Percentiles rank a stretch among this genome's conserved stretches.
Evolutionary conservation across 768 basidiomycete species (phyloP).

Genomic region (Boletus vinaceobasis): DNA sequence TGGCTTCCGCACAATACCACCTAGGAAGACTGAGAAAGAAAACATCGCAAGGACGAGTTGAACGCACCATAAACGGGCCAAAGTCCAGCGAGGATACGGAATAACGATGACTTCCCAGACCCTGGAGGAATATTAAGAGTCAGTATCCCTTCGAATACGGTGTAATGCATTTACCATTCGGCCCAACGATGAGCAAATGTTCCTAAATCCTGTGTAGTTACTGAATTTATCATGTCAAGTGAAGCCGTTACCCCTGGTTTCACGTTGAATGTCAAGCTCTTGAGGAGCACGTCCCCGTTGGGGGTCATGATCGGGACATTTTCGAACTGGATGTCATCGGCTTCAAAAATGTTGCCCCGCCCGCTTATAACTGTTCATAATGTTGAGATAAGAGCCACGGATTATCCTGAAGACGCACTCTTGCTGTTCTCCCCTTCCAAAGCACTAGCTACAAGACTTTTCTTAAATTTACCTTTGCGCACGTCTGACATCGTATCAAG

Average conservation of each 20-base stretch:
- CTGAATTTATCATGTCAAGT: not conserved
- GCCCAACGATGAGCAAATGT: slow-evolving; percentile 90
- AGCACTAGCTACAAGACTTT: slow-evolving; percentile 77
- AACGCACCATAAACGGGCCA: slow-evolving; percentile 70
- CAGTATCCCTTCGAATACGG: not conserved
- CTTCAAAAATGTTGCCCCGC: slow-evolving; percentile 74
- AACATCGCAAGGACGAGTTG: not conserved
- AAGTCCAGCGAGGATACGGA: slow-evolving; percentile 95
- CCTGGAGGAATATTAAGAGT: slow-evolving; percentile 37
- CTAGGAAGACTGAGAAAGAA: slow-evolving; percentile 20
- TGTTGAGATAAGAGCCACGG: not conserved
- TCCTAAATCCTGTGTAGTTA: slow-evolving; percentile 45
- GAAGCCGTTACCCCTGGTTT: slow-evolving; percentile 64
- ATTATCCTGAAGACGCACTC: slow-evolving; percentile 45
- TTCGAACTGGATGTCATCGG: slow-evolving; percentile 89
- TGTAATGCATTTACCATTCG: slow-evolving; percentile 62
- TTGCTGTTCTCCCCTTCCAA: slow-evolving; percentile 68
- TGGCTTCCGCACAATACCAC: slow-evolving; percentile 86
- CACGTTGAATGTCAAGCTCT: slow-evolving; percentile 82
- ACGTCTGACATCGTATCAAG: slow-evolving; percentile 91
- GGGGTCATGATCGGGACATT: slow-evolving; percentile 94
- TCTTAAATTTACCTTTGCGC: slow-evolving; percentile 80
- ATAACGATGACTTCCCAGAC: slow-evolving; percentile 87
- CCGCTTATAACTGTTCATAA: slow-evolving; percentile 64
- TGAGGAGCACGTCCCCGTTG: slow-evolving; percentile 89